Percentiles rank a stretch among this genome's conserved stretches.
Conservation (phyloP, 768 basidiomycete species). For the Suillus paluster region DNA sequence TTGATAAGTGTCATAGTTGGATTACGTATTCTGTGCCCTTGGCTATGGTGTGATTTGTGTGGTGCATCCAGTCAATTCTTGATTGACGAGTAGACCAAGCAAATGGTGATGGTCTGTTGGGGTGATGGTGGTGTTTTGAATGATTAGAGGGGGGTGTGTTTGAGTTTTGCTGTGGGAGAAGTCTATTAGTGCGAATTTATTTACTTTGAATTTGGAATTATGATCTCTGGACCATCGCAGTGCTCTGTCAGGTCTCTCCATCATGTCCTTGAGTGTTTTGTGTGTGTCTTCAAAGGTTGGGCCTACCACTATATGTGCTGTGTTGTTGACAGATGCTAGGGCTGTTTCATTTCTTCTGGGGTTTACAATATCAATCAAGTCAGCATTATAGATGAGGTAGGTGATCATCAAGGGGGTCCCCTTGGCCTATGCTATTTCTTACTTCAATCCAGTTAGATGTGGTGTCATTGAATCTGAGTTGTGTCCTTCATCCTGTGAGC, state of each 20-base stretch:
- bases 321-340: slow-evolving; percentile 33
- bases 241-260: slow-evolving; percentile 22
- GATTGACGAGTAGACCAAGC: slow-evolving; percentile 7
- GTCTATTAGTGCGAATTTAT: slow-evolving; percentile 12
- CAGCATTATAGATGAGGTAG: slow-evolving; percentile 32
- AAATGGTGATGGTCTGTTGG: background rate
- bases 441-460: too few relatives aligned
- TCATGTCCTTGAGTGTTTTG: slow-evolving; percentile 21
- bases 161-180: background rate
- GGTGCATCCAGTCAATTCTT: slow-evolving; percentile 1
- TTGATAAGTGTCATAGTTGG: background rate
- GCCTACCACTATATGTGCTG: slow-evolving; percentile 24
- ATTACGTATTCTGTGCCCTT: slow-evolving; percentile 4
- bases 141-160: background rate
- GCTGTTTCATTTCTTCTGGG: slow-evolving; percentile 20
- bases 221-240: background rate
- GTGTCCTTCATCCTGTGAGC: too few relatives aligned
- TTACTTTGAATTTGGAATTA: slow-evolving; percentile 16
- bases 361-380: slow-evolving; percentile 21
- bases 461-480: too few relatives aligned
- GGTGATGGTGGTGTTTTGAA: background rate
- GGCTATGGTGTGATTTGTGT: background rate
- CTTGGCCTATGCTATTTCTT: slow-evolving; percentile 32
- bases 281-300: slow-evolving; percentile 25
- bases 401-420: slow-evolving; percentile 11